Percentiles rank a stretch among this genome's conserved stretches.
phyloP scores from a whole-genome alignment of 257 asterid species.

The Cruciata laevipes region DNA sequence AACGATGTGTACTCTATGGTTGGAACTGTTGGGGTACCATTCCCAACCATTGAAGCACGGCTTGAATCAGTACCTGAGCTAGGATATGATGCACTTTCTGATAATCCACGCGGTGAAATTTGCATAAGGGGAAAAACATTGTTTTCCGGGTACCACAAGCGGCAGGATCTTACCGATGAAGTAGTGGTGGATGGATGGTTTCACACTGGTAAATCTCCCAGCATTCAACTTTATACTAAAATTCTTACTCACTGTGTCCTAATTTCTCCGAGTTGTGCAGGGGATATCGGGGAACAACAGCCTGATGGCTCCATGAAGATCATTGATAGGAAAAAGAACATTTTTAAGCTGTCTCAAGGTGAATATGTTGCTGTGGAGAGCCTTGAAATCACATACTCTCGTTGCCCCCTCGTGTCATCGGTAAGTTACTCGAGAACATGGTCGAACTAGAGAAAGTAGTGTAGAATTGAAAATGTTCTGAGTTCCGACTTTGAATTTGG shows the following conservation, averaged over 20 bases:
- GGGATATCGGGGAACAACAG: conserved; percentile 93
- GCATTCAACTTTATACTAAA: not conserved
- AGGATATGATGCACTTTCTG: conserved; percentile 81
- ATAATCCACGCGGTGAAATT: conserved; percentile 75
- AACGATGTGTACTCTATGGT: conserved; percentile 66
- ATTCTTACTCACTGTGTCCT: not conserved
- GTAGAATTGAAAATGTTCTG: not conserved
- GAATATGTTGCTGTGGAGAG: conserved; percentile 90
- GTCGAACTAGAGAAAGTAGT: not conserved
- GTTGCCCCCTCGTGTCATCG: conserved; percentile 64
- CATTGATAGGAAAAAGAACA: conserved; percentile 86
- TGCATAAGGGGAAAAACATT: conserved; percentile 76
- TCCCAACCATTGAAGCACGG: conserved; percentile 77
- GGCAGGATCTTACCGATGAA: conserved; percentile 66
- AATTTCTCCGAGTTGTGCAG: conserved; percentile 25
- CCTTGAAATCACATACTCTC: conserved; percentile 61
- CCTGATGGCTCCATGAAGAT: conserved; percentile 77
- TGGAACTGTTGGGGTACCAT: conserved; percentile 88
- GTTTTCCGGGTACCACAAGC: conserved; percentile 80
- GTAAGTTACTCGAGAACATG: conserved; percentile 36
- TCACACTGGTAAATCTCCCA: conserved; percentile 58
- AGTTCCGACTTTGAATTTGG: conserved; percentile 2
- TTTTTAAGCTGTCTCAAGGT: conserved; percentile 94
- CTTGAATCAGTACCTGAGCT: conserved; percentile 91
- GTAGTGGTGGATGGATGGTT: conserved; percentile 87